Percentiles rank a stretch among this genome's conserved stretches.
phyloP scores from a whole-genome alignment of 2,329 filamentous ascomycete genomes.

The Colletotrichum incanum region DNA sequence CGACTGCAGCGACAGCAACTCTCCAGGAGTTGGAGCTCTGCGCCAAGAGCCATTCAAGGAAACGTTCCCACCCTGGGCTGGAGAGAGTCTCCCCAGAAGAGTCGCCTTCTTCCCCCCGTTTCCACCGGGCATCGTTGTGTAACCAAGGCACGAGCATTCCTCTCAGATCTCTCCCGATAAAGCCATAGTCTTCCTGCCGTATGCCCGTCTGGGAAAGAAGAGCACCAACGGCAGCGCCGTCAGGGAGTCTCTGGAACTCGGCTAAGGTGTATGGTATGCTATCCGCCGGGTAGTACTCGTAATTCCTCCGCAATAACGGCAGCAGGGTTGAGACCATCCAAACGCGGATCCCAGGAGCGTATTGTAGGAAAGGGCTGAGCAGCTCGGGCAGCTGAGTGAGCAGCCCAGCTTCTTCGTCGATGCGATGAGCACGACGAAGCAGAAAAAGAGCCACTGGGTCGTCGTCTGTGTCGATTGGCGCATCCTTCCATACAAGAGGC shows the following conservation, averaged over 20 bases:
- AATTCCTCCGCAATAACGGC: conserved; percentile 78
- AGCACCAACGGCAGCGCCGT: conserved; percentile 71
- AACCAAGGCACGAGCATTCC: conserved; percentile 83
- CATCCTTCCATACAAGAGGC: conserved; percentile 67
- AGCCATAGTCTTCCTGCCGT: conserved; percentile 55
- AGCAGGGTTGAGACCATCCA: conserved; percentile 81
- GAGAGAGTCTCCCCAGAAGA: conserved; percentile 48
- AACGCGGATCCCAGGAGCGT: conserved; percentile 72
- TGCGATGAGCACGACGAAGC: conserved; percentile 76
- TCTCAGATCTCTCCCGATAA: conserved; percentile 76
- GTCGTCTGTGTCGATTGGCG: conserved; percentile 62
- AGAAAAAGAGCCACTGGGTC: conserved; percentile 77
- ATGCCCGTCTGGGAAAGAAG: conserved; percentile 72
- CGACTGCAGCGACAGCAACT: conserved; percentile 74
- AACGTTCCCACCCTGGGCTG: conserved; percentile 77
- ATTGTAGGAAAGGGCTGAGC: conserved; percentile 77
- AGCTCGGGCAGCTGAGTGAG: conserved; percentile 78
- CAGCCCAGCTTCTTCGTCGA: conserved; percentile 82
- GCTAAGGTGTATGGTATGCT: conserved; percentile 68
- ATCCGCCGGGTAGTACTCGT: conserved; percentile 76
- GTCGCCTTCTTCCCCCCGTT: background rate
- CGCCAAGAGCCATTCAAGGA: conserved; percentile 77
- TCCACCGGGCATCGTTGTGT: conserved; percentile 75
- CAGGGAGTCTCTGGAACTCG: conserved; percentile 75
- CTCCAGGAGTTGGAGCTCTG: conserved; percentile 74